phyloP scores from a whole-genome alignment of 164 flowering plant species.

The Magnolia sinica region DNA sequence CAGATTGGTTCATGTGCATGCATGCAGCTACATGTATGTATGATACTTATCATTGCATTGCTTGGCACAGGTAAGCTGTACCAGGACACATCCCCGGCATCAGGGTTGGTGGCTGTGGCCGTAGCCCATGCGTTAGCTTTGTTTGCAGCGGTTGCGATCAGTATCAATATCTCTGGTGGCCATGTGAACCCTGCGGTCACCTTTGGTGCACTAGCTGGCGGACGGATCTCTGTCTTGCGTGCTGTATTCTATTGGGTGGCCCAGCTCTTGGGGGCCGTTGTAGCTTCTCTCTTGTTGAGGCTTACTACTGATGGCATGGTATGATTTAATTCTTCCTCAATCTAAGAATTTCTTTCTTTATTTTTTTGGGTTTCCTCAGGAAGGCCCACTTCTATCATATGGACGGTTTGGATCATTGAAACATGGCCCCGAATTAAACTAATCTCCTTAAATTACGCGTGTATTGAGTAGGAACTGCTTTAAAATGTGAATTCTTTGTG shows the following conservation, averaged over 20 bases:
- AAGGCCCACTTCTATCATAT: neutral
- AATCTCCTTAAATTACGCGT: too few species aligned
- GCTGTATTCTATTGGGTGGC: conserved; percentile 71
- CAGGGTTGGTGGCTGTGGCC: conserved; percentile 25
- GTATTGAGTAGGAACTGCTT: too few species aligned
- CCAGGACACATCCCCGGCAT: conserved; percentile 7
- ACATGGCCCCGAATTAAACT: too few species aligned
- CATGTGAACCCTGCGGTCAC: conserved; percentile 78
- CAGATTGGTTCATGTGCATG: neutral
- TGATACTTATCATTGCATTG: neutral
- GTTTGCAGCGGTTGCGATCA: conserved; percentile 54
- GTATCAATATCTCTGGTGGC: conserved; percentile 66
- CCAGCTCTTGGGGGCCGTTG: conserved; percentile 61
- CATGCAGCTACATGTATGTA: neutral
- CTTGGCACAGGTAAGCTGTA: conserved; percentile 14
- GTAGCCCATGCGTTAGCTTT: conserved; percentile 59
- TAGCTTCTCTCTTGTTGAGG: conserved; percentile 53
- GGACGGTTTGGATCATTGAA: too few species aligned
- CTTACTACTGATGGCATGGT: conserved; percentile 64
- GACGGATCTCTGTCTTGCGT: conserved; percentile 56
- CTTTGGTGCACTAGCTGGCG: conserved; percentile 69
- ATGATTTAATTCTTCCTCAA: neutral
- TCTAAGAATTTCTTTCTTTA: neutral
- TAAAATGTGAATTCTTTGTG: too few species aligned
- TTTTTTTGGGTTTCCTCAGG: too few species aligned